Evolutionary conservation across 495 filamentous ascomycete genomes (phyloP).

Genomic region (Tricharina praecox): DNA sequence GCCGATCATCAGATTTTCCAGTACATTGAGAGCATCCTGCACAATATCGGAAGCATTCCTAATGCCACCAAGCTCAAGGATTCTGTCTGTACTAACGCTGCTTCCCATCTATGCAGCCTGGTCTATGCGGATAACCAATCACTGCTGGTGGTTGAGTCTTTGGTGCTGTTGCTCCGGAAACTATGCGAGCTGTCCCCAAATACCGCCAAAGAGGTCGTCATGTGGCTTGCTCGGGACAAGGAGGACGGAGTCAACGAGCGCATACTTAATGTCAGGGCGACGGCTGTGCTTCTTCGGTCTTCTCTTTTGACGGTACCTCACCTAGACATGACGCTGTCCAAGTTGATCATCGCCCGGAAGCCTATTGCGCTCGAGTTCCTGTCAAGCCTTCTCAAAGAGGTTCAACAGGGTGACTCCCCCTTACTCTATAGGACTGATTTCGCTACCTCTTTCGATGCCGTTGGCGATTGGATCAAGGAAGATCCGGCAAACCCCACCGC

Average conservation of each 20-base stretch:
- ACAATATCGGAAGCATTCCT: conserved; percentile 13
- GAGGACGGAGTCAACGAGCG: conserved; percentile 29
- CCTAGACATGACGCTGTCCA: conserved; percentile 60
- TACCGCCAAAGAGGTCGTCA: conserved; percentile 56
- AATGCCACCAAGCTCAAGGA: conserved; percentile 19
- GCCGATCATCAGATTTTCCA: conserved; percentile 20
- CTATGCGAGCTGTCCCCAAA: conserved; percentile 61
- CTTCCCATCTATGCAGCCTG: conserved; percentile 42
- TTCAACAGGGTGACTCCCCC: conserved; percentile 59
- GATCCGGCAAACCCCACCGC: conserved; percentile 48
- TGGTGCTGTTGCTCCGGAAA: conserved; percentile 64
- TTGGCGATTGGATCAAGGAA: conserved; percentile 65
- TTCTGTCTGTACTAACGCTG: conserved; percentile 15
- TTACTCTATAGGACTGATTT: conserved; percentile 72
- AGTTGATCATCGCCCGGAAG: conserved; percentile 50
- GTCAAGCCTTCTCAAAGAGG: conserved; percentile 52
- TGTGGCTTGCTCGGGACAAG: conserved; percentile 39
- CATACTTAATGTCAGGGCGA: conserved; percentile 62
- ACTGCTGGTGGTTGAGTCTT: conserved; percentile 58
- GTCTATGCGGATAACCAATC: conserved; percentile 45
- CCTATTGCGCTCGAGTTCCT: conserved; percentile 57
- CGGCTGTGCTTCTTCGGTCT: conserved; percentile 54
- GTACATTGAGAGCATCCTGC: conserved; percentile 17
- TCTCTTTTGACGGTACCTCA: conserved; percentile 60
- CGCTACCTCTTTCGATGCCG: conserved; percentile 57